These are phyloP conservation scores for Aspergillus sp. DNA, from an alignment of 2,329 filamentous ascomycete species.

Conservation along the genomic window DNA sequence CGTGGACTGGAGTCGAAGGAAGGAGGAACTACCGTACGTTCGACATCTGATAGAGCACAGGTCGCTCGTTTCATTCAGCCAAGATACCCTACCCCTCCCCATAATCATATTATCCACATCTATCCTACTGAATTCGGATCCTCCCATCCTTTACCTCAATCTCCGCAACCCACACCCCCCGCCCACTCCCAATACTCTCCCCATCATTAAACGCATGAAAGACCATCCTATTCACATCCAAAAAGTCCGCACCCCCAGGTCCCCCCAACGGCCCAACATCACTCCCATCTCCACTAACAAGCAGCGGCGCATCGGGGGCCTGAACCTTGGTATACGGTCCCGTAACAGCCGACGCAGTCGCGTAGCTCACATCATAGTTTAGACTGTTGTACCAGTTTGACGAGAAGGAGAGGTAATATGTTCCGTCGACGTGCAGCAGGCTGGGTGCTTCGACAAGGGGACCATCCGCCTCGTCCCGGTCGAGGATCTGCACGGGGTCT, in stretches of 20 bases:
- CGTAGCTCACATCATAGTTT: constrained; percentile 61
- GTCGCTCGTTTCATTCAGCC: too few species aligned
- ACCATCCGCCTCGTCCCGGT: constrained; percentile 66
- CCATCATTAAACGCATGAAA: constrained; percentile 35
- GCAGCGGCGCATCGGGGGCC: constrained; percentile 30
- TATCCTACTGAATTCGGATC: constrained; percentile 1
- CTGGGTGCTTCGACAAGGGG: constrained; percentile 65
- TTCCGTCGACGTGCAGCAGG: constrained; percentile 49
- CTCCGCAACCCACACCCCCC: constrained; percentile 28
- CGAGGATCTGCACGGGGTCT: constrained; percentile 59
- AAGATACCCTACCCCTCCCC: too few species aligned
- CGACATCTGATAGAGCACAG: too few species aligned
- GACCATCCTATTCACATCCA: constrained; percentile 30
- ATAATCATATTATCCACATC: neutral
- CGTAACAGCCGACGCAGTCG: constrained; percentile 43
- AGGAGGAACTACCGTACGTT: too few species aligned
- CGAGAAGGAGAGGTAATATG: constrained; percentile 66
- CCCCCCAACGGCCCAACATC: constrained; percentile 31
- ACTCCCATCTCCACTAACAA: constrained; percentile 30
- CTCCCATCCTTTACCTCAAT: constrained; percentile 19
- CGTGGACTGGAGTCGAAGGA: too few species aligned
- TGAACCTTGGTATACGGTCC: constrained; percentile 37
- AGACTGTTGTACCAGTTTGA: constrained; percentile 62
- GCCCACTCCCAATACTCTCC: constrained; percentile 23
- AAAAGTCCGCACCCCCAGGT: constrained; percentile 37